Conservation (phyloP, 371 early-diverging fungal species). For the Lichtheimia ramosa region DNA sequence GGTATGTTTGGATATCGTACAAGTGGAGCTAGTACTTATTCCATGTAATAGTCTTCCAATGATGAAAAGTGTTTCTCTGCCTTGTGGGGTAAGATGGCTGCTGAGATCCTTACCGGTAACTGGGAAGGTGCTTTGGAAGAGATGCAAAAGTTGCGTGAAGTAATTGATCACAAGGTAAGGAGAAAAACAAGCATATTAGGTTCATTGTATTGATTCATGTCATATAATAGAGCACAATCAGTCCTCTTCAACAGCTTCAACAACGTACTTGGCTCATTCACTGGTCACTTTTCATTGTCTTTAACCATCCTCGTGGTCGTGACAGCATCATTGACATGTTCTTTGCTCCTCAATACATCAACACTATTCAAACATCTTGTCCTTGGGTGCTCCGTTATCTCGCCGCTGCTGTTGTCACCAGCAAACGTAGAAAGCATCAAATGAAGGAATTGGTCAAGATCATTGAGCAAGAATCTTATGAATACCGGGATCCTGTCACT, state of each 20-base stretch:
- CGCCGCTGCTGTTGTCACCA: constrained; percentile 86
- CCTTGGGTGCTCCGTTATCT: constrained; percentile 96
- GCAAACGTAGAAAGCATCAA: constrained; percentile 83
- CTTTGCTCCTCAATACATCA: constrained; percentile 89
- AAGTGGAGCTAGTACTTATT: background rate
- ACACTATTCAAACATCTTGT: constrained; percentile 93
- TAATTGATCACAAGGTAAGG: constrained; percentile 65
- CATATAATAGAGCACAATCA: constrained; percentile 19
- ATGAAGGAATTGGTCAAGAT: constrained; percentile 91
- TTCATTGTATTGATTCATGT: too few relatives aligned
- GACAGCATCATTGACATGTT: constrained; percentile 92
- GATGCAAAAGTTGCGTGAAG: constrained; percentile 81
- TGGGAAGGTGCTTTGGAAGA: constrained; percentile 92
- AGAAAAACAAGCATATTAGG: too few relatives aligned
- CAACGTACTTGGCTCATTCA: constrained; percentile 93
- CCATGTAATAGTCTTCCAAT: constrained; percentile 71
- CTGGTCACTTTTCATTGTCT: constrained; percentile 96
- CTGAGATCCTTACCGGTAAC: constrained; percentile 92
- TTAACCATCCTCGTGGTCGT: constrained; percentile 94
- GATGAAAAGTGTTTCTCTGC: constrained; percentile 78
- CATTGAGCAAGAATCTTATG: constrained; percentile 82
- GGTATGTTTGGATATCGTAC: constrained; percentile 40
- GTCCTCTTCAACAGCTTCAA: constrained; percentile 86
- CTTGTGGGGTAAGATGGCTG: constrained; percentile 94
- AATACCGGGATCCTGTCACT: constrained; percentile 86